Evolutionary conservation across 2,329 filamentous ascomycete genomes (phyloP).

Genomic region (Diaporthe sp.): DNA sequence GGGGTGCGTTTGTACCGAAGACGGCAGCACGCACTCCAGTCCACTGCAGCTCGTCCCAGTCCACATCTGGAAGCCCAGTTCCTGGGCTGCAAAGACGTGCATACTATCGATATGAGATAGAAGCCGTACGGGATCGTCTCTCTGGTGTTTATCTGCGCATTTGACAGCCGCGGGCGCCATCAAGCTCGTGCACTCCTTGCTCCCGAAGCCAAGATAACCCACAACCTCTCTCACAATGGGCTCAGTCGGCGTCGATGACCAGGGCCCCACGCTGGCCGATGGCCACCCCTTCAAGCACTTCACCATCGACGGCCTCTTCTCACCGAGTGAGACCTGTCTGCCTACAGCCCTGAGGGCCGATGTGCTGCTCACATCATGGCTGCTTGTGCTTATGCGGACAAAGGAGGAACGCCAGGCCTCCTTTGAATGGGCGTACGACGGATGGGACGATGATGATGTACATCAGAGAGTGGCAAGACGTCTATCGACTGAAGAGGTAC

Average conservation of each 20-base stretch:
- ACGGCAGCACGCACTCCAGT: background rate
- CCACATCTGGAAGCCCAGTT: background rate
- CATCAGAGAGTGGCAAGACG: conserved; percentile 42
- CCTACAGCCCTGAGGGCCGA: conserved; percentile 57
- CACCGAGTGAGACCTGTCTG: conserved; percentile 44
- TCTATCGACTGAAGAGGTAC: conserved; percentile 51
- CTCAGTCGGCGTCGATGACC: conserved; percentile 32
- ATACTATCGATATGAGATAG: conserved; percentile 17
- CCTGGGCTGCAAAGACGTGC: background rate
- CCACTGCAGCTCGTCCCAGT: background rate
- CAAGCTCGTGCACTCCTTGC: conserved; percentile 2
- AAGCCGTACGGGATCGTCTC: background rate
- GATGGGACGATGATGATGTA: conserved; percentile 37
- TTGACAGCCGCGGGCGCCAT: background rate
- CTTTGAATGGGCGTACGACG: conserved; percentile 57
- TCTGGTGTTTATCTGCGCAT: conserved; percentile 15
- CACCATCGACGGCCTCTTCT: conserved; percentile 48
- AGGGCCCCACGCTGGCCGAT: conserved; percentile 16
- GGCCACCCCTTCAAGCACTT: conserved; percentile 46
- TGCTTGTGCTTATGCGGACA: conserved; percentile 58
- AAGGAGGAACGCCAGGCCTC: conserved; percentile 54
- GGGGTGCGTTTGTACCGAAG: background rate
- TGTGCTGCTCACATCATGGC: conserved; percentile 58
- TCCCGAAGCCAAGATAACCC: background rate
- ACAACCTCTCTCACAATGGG: conserved; percentile 27